These are phyloP conservation scores for Claviceps purpurea DNA, from an alignment of 2,329 filamentous ascomycete species.

Conservation along the genomic window DNA sequence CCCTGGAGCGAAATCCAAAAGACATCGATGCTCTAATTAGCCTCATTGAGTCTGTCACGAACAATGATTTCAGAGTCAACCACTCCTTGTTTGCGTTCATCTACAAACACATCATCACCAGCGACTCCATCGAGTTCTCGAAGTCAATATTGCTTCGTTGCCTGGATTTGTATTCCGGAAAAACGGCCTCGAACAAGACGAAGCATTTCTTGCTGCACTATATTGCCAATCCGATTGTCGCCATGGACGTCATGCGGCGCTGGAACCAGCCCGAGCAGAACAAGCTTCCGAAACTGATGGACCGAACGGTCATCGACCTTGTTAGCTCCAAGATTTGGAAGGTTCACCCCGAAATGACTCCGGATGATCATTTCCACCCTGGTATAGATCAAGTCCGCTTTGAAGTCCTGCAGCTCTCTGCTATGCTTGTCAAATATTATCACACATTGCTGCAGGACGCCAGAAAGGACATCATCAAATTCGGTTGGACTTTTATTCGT, in stretches of 20 bases:
- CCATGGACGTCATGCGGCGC: slow-evolving; percentile 85
- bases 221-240: slow-evolving; percentile 88
- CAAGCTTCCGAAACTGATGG: slow-evolving; percentile 60
- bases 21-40: slow-evolving; percentile 77
- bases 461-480: slow-evolving; percentile 97
- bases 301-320: slow-evolving; percentile 74
- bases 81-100: slow-evolving; percentile 70
- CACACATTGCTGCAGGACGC: slow-evolving; percentile 76
- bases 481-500: slow-evolving; percentile 95
- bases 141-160: slow-evolving; percentile 70
- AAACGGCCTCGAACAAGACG: slow-evolving; percentile 68
- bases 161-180: slow-evolving; percentile 73
- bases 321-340: slow-evolving; percentile 93
- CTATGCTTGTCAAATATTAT: slow-evolving; percentile 91
- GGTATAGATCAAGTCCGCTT: slow-evolving; percentile 93
- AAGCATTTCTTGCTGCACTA: slow-evolving; percentile 89
- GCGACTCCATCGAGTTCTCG: slow-evolving; percentile 74
- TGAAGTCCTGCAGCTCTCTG: slow-evolving; percentile 89
- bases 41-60: slow-evolving; percentile 70
- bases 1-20: slow-evolving; percentile 59
- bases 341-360: slow-evolving; percentile 66
- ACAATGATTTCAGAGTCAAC: slow-evolving; percentile 66
- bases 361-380: slow-evolving; percentile 70
- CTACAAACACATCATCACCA: slow-evolving; percentile 72
- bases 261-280: slow-evolving; percentile 48